phyloP scores from a whole-genome alignment of 1,284 basidiomycete species.

The Rhizoctonia solani region DNA sequence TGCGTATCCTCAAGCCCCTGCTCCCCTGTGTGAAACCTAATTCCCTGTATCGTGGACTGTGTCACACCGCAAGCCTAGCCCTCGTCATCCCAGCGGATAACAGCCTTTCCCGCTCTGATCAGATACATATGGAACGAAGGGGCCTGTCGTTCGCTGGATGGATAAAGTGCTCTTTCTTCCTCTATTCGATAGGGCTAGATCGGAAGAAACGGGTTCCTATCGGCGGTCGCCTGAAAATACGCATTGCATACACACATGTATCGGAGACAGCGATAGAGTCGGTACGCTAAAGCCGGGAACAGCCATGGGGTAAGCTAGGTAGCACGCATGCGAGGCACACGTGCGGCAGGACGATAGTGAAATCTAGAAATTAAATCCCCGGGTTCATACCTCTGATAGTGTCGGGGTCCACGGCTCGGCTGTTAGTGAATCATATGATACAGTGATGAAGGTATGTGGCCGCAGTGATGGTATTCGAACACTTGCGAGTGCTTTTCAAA shows the following conservation, averaged over 20 bases:
- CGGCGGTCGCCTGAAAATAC: not conserved
- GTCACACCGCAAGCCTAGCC: not conserved
- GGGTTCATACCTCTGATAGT: too few species aligned
- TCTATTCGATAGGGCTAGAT: conserved; percentile 22
- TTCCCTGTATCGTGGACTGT: not conserved
- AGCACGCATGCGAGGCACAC: too few species aligned
- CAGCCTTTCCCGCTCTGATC: not conserved
- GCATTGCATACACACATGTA: not conserved
- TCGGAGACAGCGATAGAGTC: not conserved
- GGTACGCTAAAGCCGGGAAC: not conserved
- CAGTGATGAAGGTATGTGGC: too few species aligned
- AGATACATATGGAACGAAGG: conserved; percentile 3
- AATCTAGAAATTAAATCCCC: too few species aligned
- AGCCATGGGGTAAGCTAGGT: too few species aligned
- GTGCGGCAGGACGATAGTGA: too few species aligned
- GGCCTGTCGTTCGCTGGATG: not conserved
- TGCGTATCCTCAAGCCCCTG: not conserved
- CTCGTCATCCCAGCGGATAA: conserved; percentile 5
- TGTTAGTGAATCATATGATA: too few species aligned
- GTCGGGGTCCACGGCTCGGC: too few species aligned
- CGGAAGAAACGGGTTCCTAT: not conserved
- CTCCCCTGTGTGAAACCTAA: not conserved
- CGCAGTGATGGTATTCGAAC: too few species aligned
- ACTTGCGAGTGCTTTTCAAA: too few species aligned
- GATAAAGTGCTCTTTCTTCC: not conserved